phyloP scores from a whole-genome alignment of 2,329 filamentous ascomycete genomes.

The Phaeomoniella chlamydospora region DNA sequence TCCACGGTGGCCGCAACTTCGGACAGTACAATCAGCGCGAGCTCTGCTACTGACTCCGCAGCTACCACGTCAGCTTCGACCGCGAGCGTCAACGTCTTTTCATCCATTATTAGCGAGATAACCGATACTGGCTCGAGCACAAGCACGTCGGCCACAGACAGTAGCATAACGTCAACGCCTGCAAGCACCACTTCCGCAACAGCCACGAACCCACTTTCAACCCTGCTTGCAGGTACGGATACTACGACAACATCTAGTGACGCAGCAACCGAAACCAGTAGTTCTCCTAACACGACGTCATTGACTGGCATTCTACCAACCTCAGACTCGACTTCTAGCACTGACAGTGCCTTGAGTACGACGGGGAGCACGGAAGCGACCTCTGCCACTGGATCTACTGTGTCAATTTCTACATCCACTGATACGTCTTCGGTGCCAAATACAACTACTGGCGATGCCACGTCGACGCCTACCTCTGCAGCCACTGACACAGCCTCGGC shows the following conservation, averaged over 20 bases:
- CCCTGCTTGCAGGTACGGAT: background rate
- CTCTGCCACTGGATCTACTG: too few species aligned
- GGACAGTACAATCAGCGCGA: too few species aligned
- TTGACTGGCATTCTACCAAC: background rate
- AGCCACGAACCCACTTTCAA: constrained; percentile 6
- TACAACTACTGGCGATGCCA: background rate
- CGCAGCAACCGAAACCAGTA: background rate
- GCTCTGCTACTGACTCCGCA: too few species aligned
- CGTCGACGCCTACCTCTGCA: background rate
- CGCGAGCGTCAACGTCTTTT: too few species aligned
- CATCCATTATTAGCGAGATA: too few species aligned
- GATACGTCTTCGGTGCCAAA: background rate
- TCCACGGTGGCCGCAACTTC: too few species aligned
- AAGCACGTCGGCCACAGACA: too few species aligned
- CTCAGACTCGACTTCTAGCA: background rate
- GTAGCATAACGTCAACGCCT: background rate
- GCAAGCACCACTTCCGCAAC: constrained; percentile 4
- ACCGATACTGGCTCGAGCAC: too few species aligned
- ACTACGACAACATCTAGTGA: background rate
- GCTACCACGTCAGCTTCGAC: background rate
- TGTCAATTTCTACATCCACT: too few species aligned
- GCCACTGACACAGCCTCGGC: constrained; percentile 4
- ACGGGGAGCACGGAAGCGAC: too few species aligned
- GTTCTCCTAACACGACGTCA: background rate
- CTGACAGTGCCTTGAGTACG: too few species aligned